phyloP scores from a whole-genome alignment of 345 rosid species.

The Eutrema japonicum region DNA sequence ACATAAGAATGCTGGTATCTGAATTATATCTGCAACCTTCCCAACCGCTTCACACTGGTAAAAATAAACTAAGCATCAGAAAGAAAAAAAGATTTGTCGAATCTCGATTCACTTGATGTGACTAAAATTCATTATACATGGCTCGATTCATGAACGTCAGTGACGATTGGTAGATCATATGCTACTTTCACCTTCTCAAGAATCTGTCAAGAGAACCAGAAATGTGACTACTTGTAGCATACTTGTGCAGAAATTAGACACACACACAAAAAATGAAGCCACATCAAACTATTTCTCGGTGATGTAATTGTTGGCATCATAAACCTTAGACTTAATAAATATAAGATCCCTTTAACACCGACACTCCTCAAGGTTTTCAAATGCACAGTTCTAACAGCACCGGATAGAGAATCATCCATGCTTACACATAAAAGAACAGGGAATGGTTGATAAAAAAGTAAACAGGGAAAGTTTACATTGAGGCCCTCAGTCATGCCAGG shows the following conservation, averaged over 20 bases:
- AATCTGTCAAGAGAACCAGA: slow-evolving; percentile 54
- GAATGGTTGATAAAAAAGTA: background rate
- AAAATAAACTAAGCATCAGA: slow-evolving; percentile 20
- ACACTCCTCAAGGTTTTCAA: background rate
- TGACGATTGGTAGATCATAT: slow-evolving; percentile 74
- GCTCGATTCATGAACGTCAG: slow-evolving; percentile 81
- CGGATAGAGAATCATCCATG: background rate
- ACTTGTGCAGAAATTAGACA: background rate
- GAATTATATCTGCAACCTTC: slow-evolving; percentile 85
- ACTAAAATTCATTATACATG: slow-evolving; percentile 54
- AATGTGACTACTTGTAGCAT: slow-evolving; percentile 4
- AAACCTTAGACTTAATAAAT: background rate
- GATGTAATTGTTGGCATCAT: background rate
- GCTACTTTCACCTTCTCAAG: slow-evolving; percentile 87
- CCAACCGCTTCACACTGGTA: slow-evolving; percentile 85
- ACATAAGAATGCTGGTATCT: slow-evolving; percentile 92
- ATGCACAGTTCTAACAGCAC: background rate
- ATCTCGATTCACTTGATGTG: slow-evolving; percentile 1
- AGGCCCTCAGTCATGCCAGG: slow-evolving; percentile 88
- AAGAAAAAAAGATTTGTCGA: slow-evolving; percentile 13
- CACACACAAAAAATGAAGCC: background rate
- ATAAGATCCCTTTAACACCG: background rate
- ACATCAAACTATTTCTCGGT: background rate
- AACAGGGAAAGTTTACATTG: slow-evolving; percentile 51
- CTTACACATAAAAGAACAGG: background rate